Evolutionary conservation across 352 stramenopile genomes (phyloP), one percentile per base, ranked within the genome.

Genomic region (Pythium guiyangense): DNA sequence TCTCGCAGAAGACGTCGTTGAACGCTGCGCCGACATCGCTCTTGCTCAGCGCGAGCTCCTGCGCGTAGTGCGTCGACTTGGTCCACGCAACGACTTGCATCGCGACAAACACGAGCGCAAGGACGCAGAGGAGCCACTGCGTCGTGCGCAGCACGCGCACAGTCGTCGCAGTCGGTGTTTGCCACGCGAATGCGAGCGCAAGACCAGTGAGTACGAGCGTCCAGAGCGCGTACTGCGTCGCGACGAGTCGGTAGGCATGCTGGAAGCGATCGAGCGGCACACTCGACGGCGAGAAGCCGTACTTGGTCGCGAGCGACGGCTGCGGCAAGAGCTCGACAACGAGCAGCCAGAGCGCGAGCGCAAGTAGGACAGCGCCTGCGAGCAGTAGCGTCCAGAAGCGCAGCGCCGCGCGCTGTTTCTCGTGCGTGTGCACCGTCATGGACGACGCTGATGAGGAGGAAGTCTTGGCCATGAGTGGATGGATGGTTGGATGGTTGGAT

Each of bases 1-100:
- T 52, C 31, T 66, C 60, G 49, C 60, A 66, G 42, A 57, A 66
- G 53, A 61, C 45, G 3, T 39, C 40, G 54, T 62, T 66, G 60
- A 66, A 66, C 26, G 34, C 31, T 18, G 48, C 34, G 11, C 54
- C 40, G 35, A 66, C 35, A 17, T 47, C 60, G 10, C 9, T 34
- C 22, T 53, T 51, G 17, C 15, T 43, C 8, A 11, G 18, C 10
- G 29, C 34, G 18, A 66, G 37, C 17, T 42, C 27, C 22, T 49
- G 35, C 15, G 27, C 35, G 25, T 62, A 47, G 54, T 40, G 60
- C 25, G 42, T 62, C 52, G 40, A 66, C 48, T 39, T 66, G 44
- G 31, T 47, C 53, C 43, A 52, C 53, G 54, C 60, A 26, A 52
- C 26, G 18, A 62, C 27, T 22, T 54, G 48, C 34, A 55, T 12